Conservation (phyloP, 768 basidiomycete species). For the Suillus bovinus region DNA sequence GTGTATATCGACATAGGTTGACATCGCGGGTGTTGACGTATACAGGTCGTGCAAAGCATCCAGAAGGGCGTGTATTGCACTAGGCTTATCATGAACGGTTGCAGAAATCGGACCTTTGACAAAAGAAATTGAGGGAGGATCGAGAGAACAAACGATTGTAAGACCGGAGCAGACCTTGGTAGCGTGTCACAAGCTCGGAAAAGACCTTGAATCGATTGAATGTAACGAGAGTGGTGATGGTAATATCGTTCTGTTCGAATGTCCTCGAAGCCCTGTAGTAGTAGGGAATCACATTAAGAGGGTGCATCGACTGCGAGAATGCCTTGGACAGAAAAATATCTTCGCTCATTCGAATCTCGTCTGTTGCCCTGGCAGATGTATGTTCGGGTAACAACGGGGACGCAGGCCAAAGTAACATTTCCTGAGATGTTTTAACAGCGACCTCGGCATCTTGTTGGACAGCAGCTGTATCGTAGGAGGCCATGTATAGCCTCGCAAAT, state of each 20-base stretch:
- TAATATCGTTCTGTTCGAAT: slow-evolving; percentile 68
- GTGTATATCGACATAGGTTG: slow-evolving; percentile 77
- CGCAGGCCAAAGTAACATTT: slow-evolving; percentile 24
- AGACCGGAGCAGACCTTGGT: slow-evolving; percentile 54
- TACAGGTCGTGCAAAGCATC: slow-evolving; percentile 67
- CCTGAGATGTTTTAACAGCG: slow-evolving; percentile 13
- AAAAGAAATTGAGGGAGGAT: neutral
- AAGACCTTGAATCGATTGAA: slow-evolving; percentile 76
- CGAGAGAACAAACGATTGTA: neutral
- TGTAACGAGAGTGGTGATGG: slow-evolving; percentile 84
- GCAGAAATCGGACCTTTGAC: slow-evolving; percentile 78
- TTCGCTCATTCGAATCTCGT: slow-evolving; percentile 36
- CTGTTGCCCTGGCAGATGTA: neutral
- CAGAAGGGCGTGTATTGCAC: slow-evolving; percentile 48
- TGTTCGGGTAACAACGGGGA: neutral
- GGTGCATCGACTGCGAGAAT: slow-evolving; percentile 68
- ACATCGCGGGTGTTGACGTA: slow-evolving; percentile 63
- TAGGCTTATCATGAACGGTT: slow-evolving; percentile 65
- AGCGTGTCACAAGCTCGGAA: slow-evolving; percentile 68
- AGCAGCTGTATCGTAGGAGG: neutral
- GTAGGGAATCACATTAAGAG: slow-evolving; percentile 77
- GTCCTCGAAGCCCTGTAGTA: slow-evolving; percentile 67
- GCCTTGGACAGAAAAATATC: slow-evolving; percentile 65
- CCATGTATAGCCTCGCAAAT: neutral
- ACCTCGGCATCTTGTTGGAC: slow-evolving; percentile 1